phyloP scores from a whole-genome alignment of 2,329 filamentous ascomycete genomes.

The Fusarium tjaetaba region DNA sequence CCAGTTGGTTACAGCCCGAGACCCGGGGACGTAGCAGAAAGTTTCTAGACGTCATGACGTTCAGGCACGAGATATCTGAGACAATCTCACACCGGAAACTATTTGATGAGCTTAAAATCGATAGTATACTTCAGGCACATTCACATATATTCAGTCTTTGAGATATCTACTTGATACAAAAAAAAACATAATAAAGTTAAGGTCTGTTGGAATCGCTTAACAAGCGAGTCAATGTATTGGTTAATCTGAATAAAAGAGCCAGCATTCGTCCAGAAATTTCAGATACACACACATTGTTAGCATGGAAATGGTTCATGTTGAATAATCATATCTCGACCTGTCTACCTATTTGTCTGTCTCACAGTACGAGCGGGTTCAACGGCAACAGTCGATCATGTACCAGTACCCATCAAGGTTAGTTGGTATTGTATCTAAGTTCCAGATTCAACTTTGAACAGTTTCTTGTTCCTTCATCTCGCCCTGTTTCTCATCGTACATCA shows the following conservation, averaged over 20 bases:
- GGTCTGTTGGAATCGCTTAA: not conserved
- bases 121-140: not conserved
- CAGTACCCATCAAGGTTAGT: not conserved
- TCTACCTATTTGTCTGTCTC: not conserved
- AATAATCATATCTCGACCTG: not conserved
- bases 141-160: not conserved
- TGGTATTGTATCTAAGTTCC: not conserved
- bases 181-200: not conserved
- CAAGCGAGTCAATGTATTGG: not conserved
- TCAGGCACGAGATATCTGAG: slow-evolving; percentile 27
- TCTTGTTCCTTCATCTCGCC: slow-evolving; percentile 3
- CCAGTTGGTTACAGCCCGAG: slow-evolving; percentile 30
- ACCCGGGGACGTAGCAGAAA: slow-evolving; percentile 22
- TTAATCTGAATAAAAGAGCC: not conserved
- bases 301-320: not conserved
- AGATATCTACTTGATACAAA: not conserved
- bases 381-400: not conserved
- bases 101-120: not conserved
- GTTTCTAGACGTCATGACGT: slow-evolving; percentile 30
- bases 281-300: not conserved
- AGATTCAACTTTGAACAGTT: not conserved
- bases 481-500: not conserved
- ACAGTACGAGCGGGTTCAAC: not conserved
- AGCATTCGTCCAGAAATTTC: not conserved
- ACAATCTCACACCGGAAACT: slow-evolving; percentile 5